phyloP scores from a whole-genome alignment of 2,329 filamentous ascomycete genomes.

The Beauveria sp. region DNA sequence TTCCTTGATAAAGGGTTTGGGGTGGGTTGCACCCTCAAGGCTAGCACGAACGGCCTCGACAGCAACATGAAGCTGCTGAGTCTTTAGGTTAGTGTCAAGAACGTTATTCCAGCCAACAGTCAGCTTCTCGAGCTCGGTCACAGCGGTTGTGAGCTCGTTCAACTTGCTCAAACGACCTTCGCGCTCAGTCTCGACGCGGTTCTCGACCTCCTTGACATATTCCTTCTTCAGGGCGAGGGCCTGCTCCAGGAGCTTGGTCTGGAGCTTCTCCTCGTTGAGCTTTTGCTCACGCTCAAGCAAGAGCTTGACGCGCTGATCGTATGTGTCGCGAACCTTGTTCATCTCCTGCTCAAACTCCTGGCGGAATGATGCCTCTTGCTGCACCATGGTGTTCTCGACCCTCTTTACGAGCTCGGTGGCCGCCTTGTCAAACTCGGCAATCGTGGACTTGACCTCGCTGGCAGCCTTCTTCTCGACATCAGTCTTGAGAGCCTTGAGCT shows the following conservation, averaged over 20 bases:
- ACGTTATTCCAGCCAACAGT: constrained; percentile 86
- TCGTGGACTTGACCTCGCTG: constrained; percentile 62
- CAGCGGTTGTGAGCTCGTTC: constrained; percentile 66
- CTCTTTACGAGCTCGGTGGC: constrained; percentile 81
- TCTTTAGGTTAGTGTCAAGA: constrained; percentile 82
- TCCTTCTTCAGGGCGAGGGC: constrained; percentile 80
- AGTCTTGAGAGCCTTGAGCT: constrained; percentile 68
- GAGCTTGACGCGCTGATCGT: constrained; percentile 70
- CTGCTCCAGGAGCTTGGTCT: constrained; percentile 85
- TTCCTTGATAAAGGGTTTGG: constrained; percentile 83
- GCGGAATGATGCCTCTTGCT: constrained; percentile 76
- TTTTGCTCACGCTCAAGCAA: constrained; percentile 74
- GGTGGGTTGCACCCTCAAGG: constrained; percentile 62
- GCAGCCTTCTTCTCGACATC: constrained; percentile 65
- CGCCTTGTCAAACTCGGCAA: constrained; percentile 75
- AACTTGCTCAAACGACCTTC: constrained; percentile 81
- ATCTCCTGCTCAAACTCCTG: constrained; percentile 84
- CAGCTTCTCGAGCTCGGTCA: constrained; percentile 78
- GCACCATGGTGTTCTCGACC: constrained; percentile 75
- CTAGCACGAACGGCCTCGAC: constrained; percentile 86
- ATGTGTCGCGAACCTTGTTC: constrained; percentile 66
- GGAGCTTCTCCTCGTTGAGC: constrained; percentile 72
- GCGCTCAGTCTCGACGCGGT: constrained; percentile 82
- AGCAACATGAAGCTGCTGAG: constrained; percentile 92
- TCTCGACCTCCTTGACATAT: constrained; percentile 70